These are phyloP conservation scores for Phallus indusiatus DNA, from an alignment of 768 basidiomycete species.

Conservation along the genomic window DNA sequence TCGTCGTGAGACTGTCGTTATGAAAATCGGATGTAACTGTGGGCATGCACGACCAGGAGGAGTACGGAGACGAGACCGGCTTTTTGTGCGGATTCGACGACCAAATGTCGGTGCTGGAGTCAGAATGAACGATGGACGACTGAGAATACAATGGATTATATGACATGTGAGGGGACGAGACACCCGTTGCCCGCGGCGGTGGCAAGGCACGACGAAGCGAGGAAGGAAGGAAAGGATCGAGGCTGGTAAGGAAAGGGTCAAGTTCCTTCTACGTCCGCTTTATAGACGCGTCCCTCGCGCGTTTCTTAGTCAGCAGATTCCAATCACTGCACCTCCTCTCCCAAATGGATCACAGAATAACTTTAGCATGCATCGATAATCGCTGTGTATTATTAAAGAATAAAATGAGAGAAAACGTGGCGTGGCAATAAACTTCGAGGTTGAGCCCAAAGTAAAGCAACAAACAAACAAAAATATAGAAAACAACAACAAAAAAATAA, in stretches of 20 bases:
- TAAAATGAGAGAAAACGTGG: background rate
- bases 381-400: background rate
- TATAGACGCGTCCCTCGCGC: slow-evolving; percentile 10
- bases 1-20: slow-evolving; percentile 23
- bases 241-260: background rate
- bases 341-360: background rate
- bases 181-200: background rate
- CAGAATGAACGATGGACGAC: slow-evolving; percentile 1
- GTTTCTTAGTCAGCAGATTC: slow-evolving; percentile 7
- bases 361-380: background rate
- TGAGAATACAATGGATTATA: slow-evolving; percentile 8
- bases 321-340: background rate
- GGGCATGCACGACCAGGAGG: slow-evolving; percentile 55
- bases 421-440: slow-evolving; percentile 3
- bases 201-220: background rate
- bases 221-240: slow-evolving; percentile 1
- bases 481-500: slow-evolving; percentile 4
- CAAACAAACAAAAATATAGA: background rate
- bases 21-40: slow-evolving; percentile 34
- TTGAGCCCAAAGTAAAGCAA: slow-evolving; percentile 2
- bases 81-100: slow-evolving; percentile 51
- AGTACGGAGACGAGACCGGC: slow-evolving; percentile 33
- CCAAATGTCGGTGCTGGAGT: slow-evolving; percentile 52
- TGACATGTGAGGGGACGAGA: slow-evolving; percentile 3
- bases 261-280: slow-evolving; percentile 5